Base-by-base conservation (phyloP, 805 yeast species). In the Ogataea henricii region DNA sequence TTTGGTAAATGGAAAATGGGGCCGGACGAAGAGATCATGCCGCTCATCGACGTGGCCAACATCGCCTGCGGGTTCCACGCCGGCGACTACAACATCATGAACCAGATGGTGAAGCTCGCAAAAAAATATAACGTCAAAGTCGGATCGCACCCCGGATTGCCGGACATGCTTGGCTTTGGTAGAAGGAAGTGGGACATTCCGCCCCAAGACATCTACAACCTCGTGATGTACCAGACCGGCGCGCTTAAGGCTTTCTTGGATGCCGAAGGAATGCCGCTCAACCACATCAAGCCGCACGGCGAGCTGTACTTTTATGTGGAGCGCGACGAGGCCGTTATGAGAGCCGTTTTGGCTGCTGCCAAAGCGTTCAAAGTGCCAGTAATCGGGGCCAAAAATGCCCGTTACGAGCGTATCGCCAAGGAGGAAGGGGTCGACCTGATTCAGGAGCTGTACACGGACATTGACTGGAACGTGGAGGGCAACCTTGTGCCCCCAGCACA, bases 31-130 rank as follows among this genome's bases (percentile, higher is more conserved):
- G 72, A 70, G 21, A 63, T 70, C 25, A 70, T 70, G 72, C 72
- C 71, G 13, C 52, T 57, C 20, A 69, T 70, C 40, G 71, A 69
- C 51, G 58, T 63, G 6, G 74, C 74, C 6, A 70, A 70, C 46
- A 54, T 70, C 45, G 74, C 74, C 8, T 70, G 74, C 55, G 74
- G 74, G 4, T 69, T 65, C 40, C 74, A 70, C 52, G 74, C 72
- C 29, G 73, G 73, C 14, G 74, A 70, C 51, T 66, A 63, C 43
- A 63, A 58, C 29, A 68, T 62, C 29, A 70, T 70, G 74, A 48
- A 55, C 17, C 47, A 62, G 21, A 70, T 68, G 45, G 70, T 70
- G 6, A 47, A 53, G 37, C 47, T 66, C 35, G 74, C 73, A 1
- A 69, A 70, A 41, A 55, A 64, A 34, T 52, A 65, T 51, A 53